Conservation (phyloP, 2,329 filamentous ascomycete genomes). For the Colletotrichum sp. region DNA sequence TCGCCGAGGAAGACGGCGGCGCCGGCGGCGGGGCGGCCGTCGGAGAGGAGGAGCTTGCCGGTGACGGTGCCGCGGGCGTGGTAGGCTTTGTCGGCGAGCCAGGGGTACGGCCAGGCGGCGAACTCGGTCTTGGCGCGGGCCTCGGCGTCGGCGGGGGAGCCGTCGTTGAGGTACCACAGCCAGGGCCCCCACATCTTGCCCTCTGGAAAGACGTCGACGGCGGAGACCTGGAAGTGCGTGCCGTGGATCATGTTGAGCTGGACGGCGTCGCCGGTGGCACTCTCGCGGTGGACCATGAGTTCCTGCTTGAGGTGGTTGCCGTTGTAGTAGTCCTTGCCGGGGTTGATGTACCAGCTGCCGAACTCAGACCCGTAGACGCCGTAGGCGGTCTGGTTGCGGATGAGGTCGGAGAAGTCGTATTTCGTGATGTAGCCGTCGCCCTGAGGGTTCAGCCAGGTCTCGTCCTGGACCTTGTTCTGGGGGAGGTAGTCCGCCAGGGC, state of each 20-base stretch:
- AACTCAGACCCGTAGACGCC: conserved; percentile 54
- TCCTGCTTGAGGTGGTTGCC: conserved; percentile 59
- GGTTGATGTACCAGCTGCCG: conserved; percentile 56
- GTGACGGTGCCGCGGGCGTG: conserved; percentile 52
- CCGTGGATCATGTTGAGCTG: conserved; percentile 61
- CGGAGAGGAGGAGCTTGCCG: conserved; percentile 48
- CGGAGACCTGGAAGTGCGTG: conserved; percentile 47
- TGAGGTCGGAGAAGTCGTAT: conserved; percentile 43
- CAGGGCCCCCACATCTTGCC: conserved; percentile 49
- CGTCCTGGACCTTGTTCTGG: conserved; percentile 56
- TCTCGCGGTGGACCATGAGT: conserved; percentile 57
- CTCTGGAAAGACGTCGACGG: conserved; percentile 39
- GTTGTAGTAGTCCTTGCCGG: conserved; percentile 57
- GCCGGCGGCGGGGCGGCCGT: conserved; percentile 50
- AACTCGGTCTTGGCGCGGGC: conserved; percentile 44
- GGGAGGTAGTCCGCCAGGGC: conserved; percentile 44
- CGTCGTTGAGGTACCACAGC: conserved; percentile 45
- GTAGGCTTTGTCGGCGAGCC: conserved; percentile 50
- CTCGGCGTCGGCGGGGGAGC: conserved; percentile 47
- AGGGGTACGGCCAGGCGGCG: conserved; percentile 51
- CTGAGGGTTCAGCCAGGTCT: conserved; percentile 50
- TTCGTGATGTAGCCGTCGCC: conserved; percentile 52
- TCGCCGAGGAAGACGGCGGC: conserved; percentile 36
- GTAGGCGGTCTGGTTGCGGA: conserved; percentile 47
- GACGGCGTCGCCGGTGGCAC: conserved; percentile 52